Conservation (phyloP, 1,284 basidiomycete genomes). For the Ceratobasidium sp. region DNA sequence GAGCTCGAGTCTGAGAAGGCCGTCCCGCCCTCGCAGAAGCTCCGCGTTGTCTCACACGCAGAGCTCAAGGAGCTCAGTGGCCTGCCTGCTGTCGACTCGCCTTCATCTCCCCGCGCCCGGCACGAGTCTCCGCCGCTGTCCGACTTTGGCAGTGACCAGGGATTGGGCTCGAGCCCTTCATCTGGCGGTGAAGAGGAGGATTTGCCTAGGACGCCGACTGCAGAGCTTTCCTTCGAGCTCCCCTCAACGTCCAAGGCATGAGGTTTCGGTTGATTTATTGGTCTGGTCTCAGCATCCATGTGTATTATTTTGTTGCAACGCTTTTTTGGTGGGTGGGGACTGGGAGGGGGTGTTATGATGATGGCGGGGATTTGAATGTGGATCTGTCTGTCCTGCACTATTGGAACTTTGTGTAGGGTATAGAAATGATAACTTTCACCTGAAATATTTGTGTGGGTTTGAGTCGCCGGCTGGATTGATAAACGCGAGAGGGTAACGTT, state of each 20-base stretch:
- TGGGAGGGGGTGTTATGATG: background rate
- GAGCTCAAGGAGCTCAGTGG: constrained; percentile 2
- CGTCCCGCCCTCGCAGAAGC: constrained; percentile 70
- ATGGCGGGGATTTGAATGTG: constrained; percentile 21
- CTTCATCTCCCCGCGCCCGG: background rate
- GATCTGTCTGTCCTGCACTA: constrained; percentile 4
- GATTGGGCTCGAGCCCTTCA: constrained; percentile 27
- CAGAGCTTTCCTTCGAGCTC: constrained; percentile 32
- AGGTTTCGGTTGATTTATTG: background rate
- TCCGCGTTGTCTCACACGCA: constrained; percentile 45
- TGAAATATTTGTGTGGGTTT: background rate
- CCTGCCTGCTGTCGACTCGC: background rate
- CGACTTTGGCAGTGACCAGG: constrained; percentile 35
- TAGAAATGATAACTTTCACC: constrained; percentile 23
- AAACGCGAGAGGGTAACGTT: too few relatives aligned
- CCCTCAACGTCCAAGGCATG: constrained; percentile 27
- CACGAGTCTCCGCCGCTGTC: constrained; percentile 28
- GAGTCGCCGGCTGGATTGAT: too few relatives aligned
- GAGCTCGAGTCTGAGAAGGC: constrained; percentile 64
- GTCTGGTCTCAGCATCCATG: background rate
- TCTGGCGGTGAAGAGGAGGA: constrained; percentile 30
- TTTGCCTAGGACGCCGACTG: constrained; percentile 22
- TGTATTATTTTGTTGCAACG: constrained; percentile 31
- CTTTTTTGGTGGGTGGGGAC: constrained; percentile 1
- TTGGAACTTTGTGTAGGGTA: background rate